Base-by-base conservation (phyloP, 768 basidiomycete genomes). In the Lactarius hengduanensis region DNA sequence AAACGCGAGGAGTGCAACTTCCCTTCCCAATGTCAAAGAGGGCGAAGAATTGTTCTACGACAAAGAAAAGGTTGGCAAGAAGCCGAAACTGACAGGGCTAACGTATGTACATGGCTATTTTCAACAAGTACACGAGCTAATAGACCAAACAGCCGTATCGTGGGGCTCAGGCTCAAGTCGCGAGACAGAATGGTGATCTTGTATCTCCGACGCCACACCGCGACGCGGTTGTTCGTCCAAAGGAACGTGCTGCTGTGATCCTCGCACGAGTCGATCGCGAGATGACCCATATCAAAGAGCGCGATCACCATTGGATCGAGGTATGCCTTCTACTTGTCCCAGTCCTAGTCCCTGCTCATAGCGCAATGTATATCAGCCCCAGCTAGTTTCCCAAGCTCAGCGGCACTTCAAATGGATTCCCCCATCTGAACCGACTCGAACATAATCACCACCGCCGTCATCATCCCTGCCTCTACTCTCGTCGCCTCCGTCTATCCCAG, bases 1-100 rank as follows among this genome's bases (percentile, higher is more conserved):
- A 87, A 84, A 62, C 86, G 95, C 40, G 80, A 88, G 70, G 83
- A 96, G 76, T 83, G 92, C 61, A 86, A 88, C 73, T 86, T 83
- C 71, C 87, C 89, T 10, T 71, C 76, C 0, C 34, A 81, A 82
- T 61, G 85, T 86, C 73, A 82, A 81, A 1, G 92, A 91, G 73
- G 92, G 90, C 53, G 70, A 70, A 59, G 88, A 89, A 56, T 79
- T 89, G 8, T 79, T 90, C 16, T 77, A 86, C 64, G 92, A 93
- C 78, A 90, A 89, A 76, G 91, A 84, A 69, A 78, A 83, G 9
- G 43, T 81, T 84, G 15, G 78, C 32, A 90, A 89, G 80, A 87
- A 81, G 72, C 79, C 79, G 13, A 88, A 85, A 71, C 67, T 75
- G 50, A 72, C 65, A 30, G 74, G 74, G 20, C 30, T 62, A 57